phyloP scores from a whole-genome alignment of 1,284 basidiomycete genomes.

The Hymenochaete sp. region DNA sequence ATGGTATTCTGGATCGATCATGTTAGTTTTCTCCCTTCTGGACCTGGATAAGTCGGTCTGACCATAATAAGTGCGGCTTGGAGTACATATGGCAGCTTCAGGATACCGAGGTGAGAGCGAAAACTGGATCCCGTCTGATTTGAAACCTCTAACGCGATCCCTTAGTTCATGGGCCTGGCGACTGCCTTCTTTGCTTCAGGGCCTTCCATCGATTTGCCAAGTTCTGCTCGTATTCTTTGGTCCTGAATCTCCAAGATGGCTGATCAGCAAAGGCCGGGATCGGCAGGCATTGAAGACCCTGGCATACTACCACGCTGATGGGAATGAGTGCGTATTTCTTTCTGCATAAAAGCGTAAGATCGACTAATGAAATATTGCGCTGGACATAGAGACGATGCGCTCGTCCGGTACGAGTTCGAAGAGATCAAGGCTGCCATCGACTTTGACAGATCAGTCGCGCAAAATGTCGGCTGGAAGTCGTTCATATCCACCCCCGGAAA shows the following conservation, averaged over 20 bases:
- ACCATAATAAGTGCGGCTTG: conserved; percentile 38
- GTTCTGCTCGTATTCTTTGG: conserved; percentile 45
- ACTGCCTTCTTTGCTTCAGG: conserved; percentile 55
- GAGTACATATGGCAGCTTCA: conserved; percentile 52
- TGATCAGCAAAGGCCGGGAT: conserved; percentile 44
- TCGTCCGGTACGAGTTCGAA: conserved; percentile 52
- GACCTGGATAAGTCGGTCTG: background rate
- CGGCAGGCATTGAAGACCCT: conserved; percentile 39
- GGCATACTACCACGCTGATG: conserved; percentile 48
- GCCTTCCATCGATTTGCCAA: conserved; percentile 47
- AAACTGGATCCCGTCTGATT: background rate
- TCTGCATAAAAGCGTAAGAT: conserved; percentile 27
- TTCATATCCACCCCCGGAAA: conserved; percentile 47
- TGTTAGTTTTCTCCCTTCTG: conserved; percentile 30
- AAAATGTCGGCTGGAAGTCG: conserved; percentile 40
- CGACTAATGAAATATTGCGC: conserved; percentile 11
- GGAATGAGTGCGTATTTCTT: conserved; percentile 35
- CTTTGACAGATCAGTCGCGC: conserved; percentile 37
- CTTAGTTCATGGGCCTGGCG: conserved; percentile 51
- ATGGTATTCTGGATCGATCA: conserved; percentile 30
- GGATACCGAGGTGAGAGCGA: conserved; percentile 29
- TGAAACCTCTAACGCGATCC: conserved; percentile 39
- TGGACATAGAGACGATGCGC: conserved; percentile 40
- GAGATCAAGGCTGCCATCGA: conserved; percentile 51
- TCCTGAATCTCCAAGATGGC: conserved; percentile 55